These are phyloP conservation scores for Dactylonectria estremocensis DNA, from an alignment of 2,329 filamentous ascomycete genomes.

Conservation along the genomic window DNA sequence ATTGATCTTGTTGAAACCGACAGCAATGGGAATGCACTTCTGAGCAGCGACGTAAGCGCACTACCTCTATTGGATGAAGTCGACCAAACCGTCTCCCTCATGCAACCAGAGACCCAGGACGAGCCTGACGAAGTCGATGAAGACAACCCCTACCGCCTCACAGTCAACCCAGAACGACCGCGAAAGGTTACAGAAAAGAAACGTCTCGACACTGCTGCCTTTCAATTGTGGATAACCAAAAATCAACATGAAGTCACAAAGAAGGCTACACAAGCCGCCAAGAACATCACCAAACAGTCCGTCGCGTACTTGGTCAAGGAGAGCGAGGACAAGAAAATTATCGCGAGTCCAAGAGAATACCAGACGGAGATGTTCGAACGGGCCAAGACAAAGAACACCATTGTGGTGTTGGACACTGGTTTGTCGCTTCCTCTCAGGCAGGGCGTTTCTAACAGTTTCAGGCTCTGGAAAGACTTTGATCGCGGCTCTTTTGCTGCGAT, in stretches of 20 bases:
- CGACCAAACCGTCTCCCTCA: background rate
- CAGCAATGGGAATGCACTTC: too few species aligned
- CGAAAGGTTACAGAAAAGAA: conserved; percentile 63
- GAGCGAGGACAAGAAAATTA: conserved; percentile 68
- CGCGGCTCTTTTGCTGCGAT: conserved; percentile 85
- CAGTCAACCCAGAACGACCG: conserved; percentile 50
- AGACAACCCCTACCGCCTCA: conserved; percentile 47
- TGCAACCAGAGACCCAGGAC: background rate
- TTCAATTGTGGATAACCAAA: conserved; percentile 60
- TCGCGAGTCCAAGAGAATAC: conserved; percentile 87
- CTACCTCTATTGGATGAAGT: too few species aligned
- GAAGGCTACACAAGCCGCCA: conserved; percentile 41
- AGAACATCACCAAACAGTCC: conserved; percentile 51
- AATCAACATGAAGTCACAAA: conserved; percentile 56
- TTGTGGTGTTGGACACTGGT: conserved; percentile 95
- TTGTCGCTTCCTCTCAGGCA: conserved; percentile 17
- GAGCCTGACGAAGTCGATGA: conserved; percentile 35
- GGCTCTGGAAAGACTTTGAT: conserved; percentile 98
- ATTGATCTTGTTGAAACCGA: background rate
- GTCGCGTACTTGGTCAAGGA: conserved; percentile 53
- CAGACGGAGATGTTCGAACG: conserved; percentile 92
- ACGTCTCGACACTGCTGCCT: conserved; percentile 64
- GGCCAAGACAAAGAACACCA: conserved; percentile 87
- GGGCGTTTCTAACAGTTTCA: conserved; percentile 47
- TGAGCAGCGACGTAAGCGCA: background rate